Evolutionary conservation across 2,329 filamentous ascomycete species (phyloP).

Genomic region (Monilinia polystroma): DNA sequence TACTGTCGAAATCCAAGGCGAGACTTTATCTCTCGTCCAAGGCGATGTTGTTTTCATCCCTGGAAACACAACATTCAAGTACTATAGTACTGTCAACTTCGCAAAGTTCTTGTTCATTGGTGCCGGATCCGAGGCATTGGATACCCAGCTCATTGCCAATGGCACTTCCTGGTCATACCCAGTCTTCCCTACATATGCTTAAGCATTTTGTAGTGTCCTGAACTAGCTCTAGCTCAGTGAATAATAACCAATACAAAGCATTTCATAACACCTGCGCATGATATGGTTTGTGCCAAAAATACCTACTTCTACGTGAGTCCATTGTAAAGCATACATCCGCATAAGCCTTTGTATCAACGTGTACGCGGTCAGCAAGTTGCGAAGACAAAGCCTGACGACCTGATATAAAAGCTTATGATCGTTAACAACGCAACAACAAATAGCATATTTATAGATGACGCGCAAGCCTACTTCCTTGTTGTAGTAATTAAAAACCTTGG

Average conservation of each 20-base stretch:
- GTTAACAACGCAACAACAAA: not conserved
- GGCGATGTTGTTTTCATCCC: constrained; percentile 46
- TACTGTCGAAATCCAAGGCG: constrained; percentile 40
- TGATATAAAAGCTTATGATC: not conserved
- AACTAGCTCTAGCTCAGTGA: not conserved
- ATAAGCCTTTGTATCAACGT: not conserved
- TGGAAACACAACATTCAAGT: constrained; percentile 39
- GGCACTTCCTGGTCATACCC: constrained; percentile 27
- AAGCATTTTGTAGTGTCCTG: not conserved
- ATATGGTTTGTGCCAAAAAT: not conserved
- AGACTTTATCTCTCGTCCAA: constrained; percentile 36
- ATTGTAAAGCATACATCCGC: not conserved
- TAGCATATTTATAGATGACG: constrained; percentile 10
- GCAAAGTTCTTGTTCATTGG: constrained; percentile 30
- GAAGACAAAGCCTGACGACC: not conserved
- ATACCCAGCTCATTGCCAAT: constrained; percentile 28
- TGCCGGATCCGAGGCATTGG: constrained; percentile 27
- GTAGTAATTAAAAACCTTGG: not conserved
- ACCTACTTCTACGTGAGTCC: not conserved
- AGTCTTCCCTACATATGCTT: constrained; percentile 28
- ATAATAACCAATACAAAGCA: not conserved
- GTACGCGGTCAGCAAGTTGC: not conserved
- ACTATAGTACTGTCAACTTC: constrained; percentile 39
- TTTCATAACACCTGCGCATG: not conserved
- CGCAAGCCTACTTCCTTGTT: constrained; percentile 2